Evolutionary conservation across 192 early-diverging fungal species (phyloP).

Genomic region (Lunasporangiospora selenospora): DNA sequence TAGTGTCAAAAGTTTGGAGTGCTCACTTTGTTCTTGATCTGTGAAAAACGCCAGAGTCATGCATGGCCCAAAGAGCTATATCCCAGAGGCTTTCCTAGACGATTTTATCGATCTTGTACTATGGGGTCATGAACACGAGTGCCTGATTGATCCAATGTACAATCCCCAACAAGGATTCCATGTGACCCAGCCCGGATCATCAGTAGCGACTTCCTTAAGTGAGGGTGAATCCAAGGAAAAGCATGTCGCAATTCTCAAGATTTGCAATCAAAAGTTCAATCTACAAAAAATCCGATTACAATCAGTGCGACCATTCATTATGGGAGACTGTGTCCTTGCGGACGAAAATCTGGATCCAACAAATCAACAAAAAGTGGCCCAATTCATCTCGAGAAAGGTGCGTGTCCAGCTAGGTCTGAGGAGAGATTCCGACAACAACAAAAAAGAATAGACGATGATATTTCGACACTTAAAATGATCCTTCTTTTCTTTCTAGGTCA

Average conservation of each 20-base stretch:
- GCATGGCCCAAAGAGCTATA: constrained; percentile 84
- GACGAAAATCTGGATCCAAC: constrained; percentile 54
- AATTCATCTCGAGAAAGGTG: constrained; percentile 64
- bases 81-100: constrained; percentile 87
- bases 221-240: constrained; percentile 77
- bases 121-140: constrained; percentile 99
- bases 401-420: neutral
- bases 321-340: constrained; percentile 70
- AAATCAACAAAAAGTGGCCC: constrained; percentile 60
- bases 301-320: constrained; percentile 89
- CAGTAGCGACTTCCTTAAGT: constrained; percentile 87
- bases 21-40: neutral
- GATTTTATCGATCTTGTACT: constrained; percentile 84
- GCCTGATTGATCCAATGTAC: constrained; percentile 76
- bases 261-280: constrained; percentile 71
- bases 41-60: constrained; percentile 54
- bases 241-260: constrained; percentile 62
- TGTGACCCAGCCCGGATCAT: constrained; percentile 92
- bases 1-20: neutral
- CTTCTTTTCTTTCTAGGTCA: constrained; percentile 35
- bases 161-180: constrained; percentile 72
- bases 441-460: neutral
- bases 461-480: neutral
- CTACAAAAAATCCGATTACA: constrained; percentile 77
- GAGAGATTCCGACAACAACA: neutral